Conservation (phyloP, 2,329 filamentous ascomycete genomes). For the Tetracladium maxilliforme region DNA sequence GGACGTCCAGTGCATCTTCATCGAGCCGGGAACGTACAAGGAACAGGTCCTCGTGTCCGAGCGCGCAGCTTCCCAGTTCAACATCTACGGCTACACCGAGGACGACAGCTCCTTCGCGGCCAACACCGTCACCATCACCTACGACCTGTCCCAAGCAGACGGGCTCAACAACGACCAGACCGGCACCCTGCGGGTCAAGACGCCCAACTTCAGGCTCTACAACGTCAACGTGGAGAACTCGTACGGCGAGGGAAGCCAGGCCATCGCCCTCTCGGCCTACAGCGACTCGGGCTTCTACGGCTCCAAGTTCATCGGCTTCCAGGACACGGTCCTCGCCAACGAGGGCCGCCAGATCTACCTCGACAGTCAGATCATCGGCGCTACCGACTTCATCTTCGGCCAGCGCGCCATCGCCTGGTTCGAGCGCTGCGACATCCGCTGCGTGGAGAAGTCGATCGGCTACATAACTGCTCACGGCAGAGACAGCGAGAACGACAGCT, state of each 20-base stretch:
- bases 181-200: constrained; percentile 1
- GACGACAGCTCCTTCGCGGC: constrained; percentile 26
- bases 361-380: constrained; percentile 38
- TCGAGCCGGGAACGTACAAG: constrained; percentile 37
- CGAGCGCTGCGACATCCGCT: constrained; percentile 29
- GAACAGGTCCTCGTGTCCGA: constrained; percentile 39
- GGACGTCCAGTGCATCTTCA: constrained; percentile 35
- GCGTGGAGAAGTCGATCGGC: constrained; percentile 25
- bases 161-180: constrained; percentile 25
- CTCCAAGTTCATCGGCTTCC: constrained; percentile 36
- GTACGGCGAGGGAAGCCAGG: constrained; percentile 32
- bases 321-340: constrained; percentile 37
- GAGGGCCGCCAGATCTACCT: constrained; percentile 39
- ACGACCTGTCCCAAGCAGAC: constrained; percentile 22
- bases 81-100: constrained; percentile 37
- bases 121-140: constrained; percentile 32
- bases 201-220: constrained; percentile 31
- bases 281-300: constrained; percentile 41
- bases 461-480: constrained; percentile 31
- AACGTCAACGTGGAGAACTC: constrained; percentile 42
- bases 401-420: constrained; percentile 35
- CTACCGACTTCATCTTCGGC: constrained; percentile 46
- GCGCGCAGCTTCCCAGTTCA: constrained; percentile 28
- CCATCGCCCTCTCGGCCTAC: constrained; percentile 35
- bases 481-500: constrained; percentile 21